Base-by-base conservation (phyloP, 1,284 basidiomycete genomes). In the Heterobasidion irregulare region DNA sequence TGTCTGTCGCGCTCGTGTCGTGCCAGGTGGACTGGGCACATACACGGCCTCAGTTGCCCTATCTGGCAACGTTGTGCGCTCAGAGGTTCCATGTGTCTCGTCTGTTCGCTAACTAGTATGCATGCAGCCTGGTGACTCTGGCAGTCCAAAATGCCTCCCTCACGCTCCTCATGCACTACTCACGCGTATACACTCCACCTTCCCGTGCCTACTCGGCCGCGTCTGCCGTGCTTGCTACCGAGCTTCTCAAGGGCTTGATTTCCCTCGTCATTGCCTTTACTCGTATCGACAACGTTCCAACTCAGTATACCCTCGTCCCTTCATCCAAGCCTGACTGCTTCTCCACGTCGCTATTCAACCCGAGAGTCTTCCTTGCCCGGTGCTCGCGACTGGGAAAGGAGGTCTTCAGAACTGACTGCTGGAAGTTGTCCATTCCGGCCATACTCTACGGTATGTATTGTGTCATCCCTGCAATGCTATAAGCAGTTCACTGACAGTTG, bases 371-470 rank as follows among this genome's bases (percentile, higher is more conserved):
- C 61, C 57, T 74, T 34, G 66, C 70, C 32, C 77, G 77, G 44
- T 67, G 74, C 61, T 65, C 73, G 53, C 69, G 70, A 52, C 62
- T 81, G 45, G 68, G 70, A 55, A 70, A 73, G 61, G 76, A 81
- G 61, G 73, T 86, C 51, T 79, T 83, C 67, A 81, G 82, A 53
- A 64, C 75, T 16, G 87, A 91, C 68, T 87, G 84, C 68, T 97
- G 94, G 92, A 98, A 97, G 70, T 82, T 98, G 16, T 93, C 92
- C 32, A 94, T 98, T 59, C 96, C 96, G 9, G 96, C 96, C 9
- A 81, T 98, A 57, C 88, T 98, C 62, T 99, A 98, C 63, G 74
- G 73, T 73, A 35, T 61, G 65, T 26, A 26, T 26, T 26, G 26
- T 26, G 26, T 26, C 64, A 9, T 57, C 51, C 55, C 36, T 18